Conservation (phyloP, 495 filamentous ascomycete species). For the Hyaloscypha finlandica region DNA sequence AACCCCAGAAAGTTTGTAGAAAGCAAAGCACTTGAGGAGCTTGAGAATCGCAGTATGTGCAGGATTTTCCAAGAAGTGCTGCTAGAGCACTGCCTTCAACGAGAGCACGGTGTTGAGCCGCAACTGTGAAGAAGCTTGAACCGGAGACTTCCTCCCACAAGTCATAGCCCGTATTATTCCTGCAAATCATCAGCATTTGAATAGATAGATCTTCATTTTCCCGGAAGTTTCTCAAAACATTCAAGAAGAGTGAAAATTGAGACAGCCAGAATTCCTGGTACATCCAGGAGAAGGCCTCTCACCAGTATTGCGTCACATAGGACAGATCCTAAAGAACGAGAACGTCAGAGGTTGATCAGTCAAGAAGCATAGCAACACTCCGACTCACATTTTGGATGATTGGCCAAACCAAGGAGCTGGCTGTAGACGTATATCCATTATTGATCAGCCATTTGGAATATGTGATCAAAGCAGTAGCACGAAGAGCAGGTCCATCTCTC, state of each 20-base stretch:
- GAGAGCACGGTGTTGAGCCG: constrained; percentile 50
- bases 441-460: constrained; percentile 41
- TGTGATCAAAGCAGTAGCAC: constrained; percentile 48
- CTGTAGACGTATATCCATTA: constrained; percentile 38
- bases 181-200: constrained; percentile 20
- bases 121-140: constrained; percentile 62
- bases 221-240: too few relatives aligned
- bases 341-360: neutral
- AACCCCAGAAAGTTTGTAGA: constrained; percentile 49
- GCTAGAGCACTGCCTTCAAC: constrained; percentile 38
- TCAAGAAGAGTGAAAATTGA: too few relatives aligned
- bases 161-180: constrained; percentile 50
- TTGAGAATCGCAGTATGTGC: constrained; percentile 44
- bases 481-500: constrained; percentile 59
- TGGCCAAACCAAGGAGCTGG: constrained; percentile 47
- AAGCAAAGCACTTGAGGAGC: constrained; percentile 54
- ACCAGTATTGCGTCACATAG: constrained; percentile 71
- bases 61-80: constrained; percentile 37
- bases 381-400: constrained; percentile 48
- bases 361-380: neutral
- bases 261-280: neutral
- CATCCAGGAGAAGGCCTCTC: constrained; percentile 1
- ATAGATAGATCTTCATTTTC: too few relatives aligned
- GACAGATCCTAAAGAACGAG: constrained; percentile 42
- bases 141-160: constrained; percentile 57